A percentile compares a stretch with the other conserved stretches of the same genome.
phyloP scores from a whole-genome alignment of 2,329 filamentous ascomycete species.

The Colletotrichum kahawae region DNA sequence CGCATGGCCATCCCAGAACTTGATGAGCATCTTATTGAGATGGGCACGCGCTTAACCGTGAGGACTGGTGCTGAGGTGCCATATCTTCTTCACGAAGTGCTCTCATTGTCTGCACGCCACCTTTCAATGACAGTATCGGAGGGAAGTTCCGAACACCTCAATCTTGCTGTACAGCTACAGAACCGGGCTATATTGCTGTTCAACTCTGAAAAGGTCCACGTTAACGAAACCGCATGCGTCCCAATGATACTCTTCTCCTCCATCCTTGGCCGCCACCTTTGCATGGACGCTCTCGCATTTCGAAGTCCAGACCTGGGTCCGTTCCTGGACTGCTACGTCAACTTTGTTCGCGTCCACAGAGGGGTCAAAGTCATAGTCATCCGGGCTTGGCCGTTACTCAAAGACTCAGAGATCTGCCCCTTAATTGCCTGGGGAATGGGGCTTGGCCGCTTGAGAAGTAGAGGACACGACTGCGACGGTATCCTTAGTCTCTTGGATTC shows the following conservation, averaged over 20 bases:
- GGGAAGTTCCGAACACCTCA: conserved; percentile 25
- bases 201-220: conserved; percentile 25
- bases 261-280: conserved; percentile 36
- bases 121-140: conserved; percentile 31
- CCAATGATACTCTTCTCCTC: conserved; percentile 37
- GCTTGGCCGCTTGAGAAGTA: background rate
- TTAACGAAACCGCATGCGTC: conserved; percentile 34
- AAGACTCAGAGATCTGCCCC: background rate
- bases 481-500: conserved; percentile 4
- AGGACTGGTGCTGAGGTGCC: conserved; percentile 29
- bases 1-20: conserved; percentile 10
- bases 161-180: conserved; percentile 34
- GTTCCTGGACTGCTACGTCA: conserved; percentile 34
- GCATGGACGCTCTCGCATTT: conserved; percentile 35
- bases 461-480: background rate
- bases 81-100: conserved; percentile 39
- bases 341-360: conserved; percentile 30
- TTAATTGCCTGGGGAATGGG: background rate
- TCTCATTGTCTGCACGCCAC: conserved; percentile 41
- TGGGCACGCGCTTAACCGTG: conserved; percentile 27
- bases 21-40: conserved; percentile 23
- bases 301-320: conserved; percentile 26
- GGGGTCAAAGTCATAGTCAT: conserved; percentile 26
- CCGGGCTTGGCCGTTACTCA: background rate
- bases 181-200: conserved; percentile 34